Evolutionary conservation across 805 yeast species (phyloP), one percentile per base, ranked within the genome.

Genomic region (Ogataea ganodermae): DNA sequence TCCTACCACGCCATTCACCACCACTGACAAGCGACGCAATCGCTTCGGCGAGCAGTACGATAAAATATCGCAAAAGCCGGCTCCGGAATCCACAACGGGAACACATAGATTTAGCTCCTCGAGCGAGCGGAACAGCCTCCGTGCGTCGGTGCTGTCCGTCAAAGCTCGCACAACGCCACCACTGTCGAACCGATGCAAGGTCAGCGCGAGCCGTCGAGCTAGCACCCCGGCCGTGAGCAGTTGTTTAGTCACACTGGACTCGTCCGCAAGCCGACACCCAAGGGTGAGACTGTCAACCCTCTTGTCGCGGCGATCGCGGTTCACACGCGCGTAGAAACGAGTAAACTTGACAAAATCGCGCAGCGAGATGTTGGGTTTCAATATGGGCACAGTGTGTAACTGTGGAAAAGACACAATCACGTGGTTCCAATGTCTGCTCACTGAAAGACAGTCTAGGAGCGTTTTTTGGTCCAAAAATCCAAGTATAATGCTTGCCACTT

Each of bases 371-470:
- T 41, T 21, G 3, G 40, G 28, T 31, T 48, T 49, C 39, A 59
- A 33, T 2, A 6, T 28, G 3, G 56, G 58, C 5, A 35, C n/a
- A 2, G 42, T 44, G 12, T 54, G 46, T 3, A 58, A n/a, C n/a
- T 42, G 37, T 1, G 59, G 58, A 3, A 45, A 32, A 3, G 39
- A 42, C 2, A 27, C 32, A 1, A 62, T 33, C 2, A 40, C 33
- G 3, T 38, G 20, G 33, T 52, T 17, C 66, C 66, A 62, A 8
- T 10, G 10, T n/a, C 40, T 45, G 18, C 44, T 46, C 6, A 62
- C 64, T 6, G 23, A 8, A 5, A 56, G 23, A 30, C 62, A 48
- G 14, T 44, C 40, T 13, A 60, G 16, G 6, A 55, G 21, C 2
- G 54, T 35, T 9, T 28, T 10, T 23, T 57, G 57, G 40, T 55